Evolutionary conservation across 371 early-diverging fungal genomes (phyloP), one percentile per base, ranked within the genome.

Genomic region (Catenaria anguillulae): DNA sequence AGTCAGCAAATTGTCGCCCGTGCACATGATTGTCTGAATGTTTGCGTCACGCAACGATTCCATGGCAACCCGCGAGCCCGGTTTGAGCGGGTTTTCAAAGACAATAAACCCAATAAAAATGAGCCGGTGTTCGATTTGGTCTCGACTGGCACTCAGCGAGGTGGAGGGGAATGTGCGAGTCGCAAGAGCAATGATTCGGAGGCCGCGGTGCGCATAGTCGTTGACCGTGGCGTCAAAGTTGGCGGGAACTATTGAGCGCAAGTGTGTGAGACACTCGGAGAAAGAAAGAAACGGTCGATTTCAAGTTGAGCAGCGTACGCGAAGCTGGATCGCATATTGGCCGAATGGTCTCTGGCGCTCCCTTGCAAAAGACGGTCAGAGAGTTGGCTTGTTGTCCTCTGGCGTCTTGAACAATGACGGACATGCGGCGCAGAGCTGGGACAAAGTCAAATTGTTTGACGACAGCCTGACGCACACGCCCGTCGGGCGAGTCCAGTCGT

Each of bases 51-150:
- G 80, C 26, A 99, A 80, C 33, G 84, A 85, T 33, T 79, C 70
- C n/a, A 99, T 82, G 0, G 92, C 90, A 1, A 81, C 71, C 17
- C 78, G 73, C 0, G 98, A 90, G 2, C 85, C 87, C 5, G 86
- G 82, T 70, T 99, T 99, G 26, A 98, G 76, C 74, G 93, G 94
- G 79, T 99, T 99, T 69, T 97, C 98, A 81, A 99, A 99, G 24
- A 99, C 82, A 61, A 99, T 81, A 64, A 99, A 92, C 1, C 97
- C 97, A 40, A 98, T 74, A 70, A 99, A 97, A 2, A 78, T 75
- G 63, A 99, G 71, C 17, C 85, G 86, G 10, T 68, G 73, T 73
- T 99, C 99, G 19, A 94, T 81, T 37, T 91, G 85, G 43, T 84
- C 71, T 75, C 81, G n/a, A n/a, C n/a, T n/a, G n/a, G n/a, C n/a